phyloP scores from a whole-genome alignment of 2,329 filamentous ascomycete species.

The Metarhizium rileyi region DNA sequence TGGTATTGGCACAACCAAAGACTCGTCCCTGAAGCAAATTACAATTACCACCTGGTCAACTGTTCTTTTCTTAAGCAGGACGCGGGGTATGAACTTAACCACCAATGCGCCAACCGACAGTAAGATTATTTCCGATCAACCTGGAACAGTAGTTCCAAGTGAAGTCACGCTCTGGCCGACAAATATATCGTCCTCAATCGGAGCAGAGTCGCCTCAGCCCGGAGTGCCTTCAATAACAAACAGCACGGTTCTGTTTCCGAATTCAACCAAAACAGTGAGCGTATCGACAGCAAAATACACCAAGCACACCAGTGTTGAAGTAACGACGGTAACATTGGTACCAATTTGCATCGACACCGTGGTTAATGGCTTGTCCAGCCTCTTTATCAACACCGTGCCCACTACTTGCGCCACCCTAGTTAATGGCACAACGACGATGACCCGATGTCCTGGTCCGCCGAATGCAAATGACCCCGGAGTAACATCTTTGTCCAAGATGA shows the following conservation, averaged over 20 bases:
- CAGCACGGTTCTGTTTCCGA: background rate
- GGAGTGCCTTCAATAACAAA: background rate
- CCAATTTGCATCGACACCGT: background rate
- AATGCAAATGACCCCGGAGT: background rate
- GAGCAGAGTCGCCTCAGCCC: background rate
- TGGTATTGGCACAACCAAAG: background rate
- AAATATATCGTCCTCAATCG: background rate
- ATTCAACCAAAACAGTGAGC: background rate
- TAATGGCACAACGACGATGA: background rate
- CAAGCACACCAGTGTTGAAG: background rate
- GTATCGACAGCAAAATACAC: background rate
- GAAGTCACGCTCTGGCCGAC: background rate
- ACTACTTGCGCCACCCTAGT: background rate
- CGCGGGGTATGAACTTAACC: background rate
- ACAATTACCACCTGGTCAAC: slow-evolving; percentile 1
- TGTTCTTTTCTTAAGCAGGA: background rate
- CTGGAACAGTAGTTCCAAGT: background rate
- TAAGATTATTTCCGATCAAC: background rate
- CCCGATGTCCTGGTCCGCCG: background rate
- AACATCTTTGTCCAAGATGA: background rate
- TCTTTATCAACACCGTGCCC: background rate
- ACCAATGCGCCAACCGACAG: background rate
- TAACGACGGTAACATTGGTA: background rate
- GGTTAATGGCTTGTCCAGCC: background rate
- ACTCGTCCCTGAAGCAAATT: background rate